phyloP scores from a whole-genome alignment of 805 yeast genomes.

The Debaryomyces hansenii region DNA sequence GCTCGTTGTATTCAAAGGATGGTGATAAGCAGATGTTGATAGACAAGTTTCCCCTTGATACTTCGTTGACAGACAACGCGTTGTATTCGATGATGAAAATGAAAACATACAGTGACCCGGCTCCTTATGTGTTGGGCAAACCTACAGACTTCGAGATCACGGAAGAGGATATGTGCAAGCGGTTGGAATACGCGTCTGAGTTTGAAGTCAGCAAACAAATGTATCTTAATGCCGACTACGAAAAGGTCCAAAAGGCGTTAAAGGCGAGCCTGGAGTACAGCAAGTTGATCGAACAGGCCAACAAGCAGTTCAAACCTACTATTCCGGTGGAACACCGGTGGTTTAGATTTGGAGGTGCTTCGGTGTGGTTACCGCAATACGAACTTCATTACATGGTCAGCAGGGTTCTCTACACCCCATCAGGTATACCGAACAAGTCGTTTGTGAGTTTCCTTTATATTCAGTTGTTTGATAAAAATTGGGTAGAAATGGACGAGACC shows the following conservation, averaged over 20 bases:
- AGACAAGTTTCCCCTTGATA: constrained; percentile 8
- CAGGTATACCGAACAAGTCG: constrained; percentile 14
- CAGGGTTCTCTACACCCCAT: constrained; percentile 16
- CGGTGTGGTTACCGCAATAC: constrained; percentile 20
- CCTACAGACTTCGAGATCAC: constrained; percentile 9
- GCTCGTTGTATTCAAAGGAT: constrained; percentile 1
- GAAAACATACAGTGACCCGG: constrained; percentile 19
- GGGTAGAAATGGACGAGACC: constrained; percentile 18
- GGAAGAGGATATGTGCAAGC: constrained; percentile 13
- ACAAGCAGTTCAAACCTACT: constrained; percentile 15
- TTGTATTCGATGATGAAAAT: constrained; percentile 5
- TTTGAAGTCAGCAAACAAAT: constrained; percentile 14
- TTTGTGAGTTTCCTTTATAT: constrained; percentile 17
- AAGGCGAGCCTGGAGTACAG: constrained; percentile 8
- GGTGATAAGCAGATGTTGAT: not conserved
- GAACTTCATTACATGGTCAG: constrained; percentile 20
- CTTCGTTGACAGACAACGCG: not conserved
- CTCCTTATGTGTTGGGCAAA: constrained; percentile 4
- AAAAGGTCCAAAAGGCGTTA: constrained; percentile 10
- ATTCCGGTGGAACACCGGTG: constrained; percentile 18
- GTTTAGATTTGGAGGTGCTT: constrained; percentile 22
- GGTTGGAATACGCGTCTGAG: constrained; percentile 9
- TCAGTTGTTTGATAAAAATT: constrained; percentile 19
- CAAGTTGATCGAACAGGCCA: constrained; percentile 15
- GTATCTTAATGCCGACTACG: constrained; percentile 16